Base-by-base conservation (phyloP, 805 yeast species). In the Pichia paraexigua region DNA sequence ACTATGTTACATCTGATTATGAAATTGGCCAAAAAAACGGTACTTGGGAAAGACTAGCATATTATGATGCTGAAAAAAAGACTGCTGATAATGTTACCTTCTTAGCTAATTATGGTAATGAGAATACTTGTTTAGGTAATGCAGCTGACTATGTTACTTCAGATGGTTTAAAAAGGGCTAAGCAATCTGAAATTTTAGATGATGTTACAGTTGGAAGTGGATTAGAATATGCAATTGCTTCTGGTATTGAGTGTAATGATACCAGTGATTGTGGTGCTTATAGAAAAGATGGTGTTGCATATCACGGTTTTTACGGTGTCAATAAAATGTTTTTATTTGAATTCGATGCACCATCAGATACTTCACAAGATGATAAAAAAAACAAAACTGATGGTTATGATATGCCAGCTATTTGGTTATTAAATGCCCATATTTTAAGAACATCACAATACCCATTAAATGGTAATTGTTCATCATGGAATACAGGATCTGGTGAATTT, bases 201-300 rank as follows among this genome's bases (percentile, higher is more conserved):
- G 60, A 71, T 37, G 71, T 76, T 56, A 66, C 76, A 47, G 67
- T 85, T 50, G 61, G 66, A 39, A 83, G 90, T 17, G 78, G 78
- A 58, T 71, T 76, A 21, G 91, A 85, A 65, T 80, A 70, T 61
- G 68, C 73, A 43, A 81, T 85, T 51, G 80, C 76, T 63, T 80
- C 90, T 24, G 76, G 75, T 63, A 63, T 77, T 39, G 60, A 77
- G 13, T 85, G 92, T 68, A 82, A 72, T 13, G 61, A 59, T 5
- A 80, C 85, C 0, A 82, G 82, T n/a, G 82, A 79, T 57, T 85
- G 92, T 71, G 91, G 91, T 60, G 87, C 83, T 46, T 85, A 84
- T 67, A 75, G 92, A 69, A 63, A 64, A n/a, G 90, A 81, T 27
- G 82, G 83, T 53, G 86, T 88, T 21, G 90, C 91, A 2, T 83